These are phyloP conservation scores for Capsicum rhomboideum DNA, from an alignment of 257 asterid genomes.

Conservation along the genomic window DNA sequence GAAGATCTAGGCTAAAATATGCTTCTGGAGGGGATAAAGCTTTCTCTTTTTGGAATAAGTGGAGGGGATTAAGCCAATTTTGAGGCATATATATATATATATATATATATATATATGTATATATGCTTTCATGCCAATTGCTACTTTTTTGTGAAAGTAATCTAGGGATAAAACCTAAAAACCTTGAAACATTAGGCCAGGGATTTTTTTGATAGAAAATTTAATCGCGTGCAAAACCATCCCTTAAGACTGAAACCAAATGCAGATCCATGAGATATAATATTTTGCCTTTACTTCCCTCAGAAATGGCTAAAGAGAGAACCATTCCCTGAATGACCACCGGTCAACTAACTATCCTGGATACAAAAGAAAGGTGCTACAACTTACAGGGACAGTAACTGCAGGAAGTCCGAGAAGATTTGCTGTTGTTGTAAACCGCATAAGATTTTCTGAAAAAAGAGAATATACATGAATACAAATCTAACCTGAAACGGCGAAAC, in stretches of 20 bases:
- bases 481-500: not conserved
- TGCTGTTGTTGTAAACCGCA: conserved; percentile 70
- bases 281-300: not conserved
- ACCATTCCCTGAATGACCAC: not conserved
- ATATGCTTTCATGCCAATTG: not conserved
- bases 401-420: conserved; percentile 97
- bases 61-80: too few relatives aligned
- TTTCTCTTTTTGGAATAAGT: not conserved
- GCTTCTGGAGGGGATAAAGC: not conserved
- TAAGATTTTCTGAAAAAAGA: conserved; percentile 57
- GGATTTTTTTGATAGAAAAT: not conserved
- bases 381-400: conserved; percentile 83
- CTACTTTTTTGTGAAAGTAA: not conserved
- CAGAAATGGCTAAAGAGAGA: not conserved
- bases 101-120: too few relatives aligned
- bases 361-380: not conserved
- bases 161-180: not conserved
- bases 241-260: not conserved
- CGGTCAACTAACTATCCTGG: not conserved
- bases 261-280: not conserved
- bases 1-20: not conserved
- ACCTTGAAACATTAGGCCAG: not conserved
- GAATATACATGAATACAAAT: not conserved
- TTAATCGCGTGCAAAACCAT: not conserved
- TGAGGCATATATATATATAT: too few relatives aligned